Base-by-base conservation (phyloP, 169 alveolate species). In the Plasmodium gaboni region DNA sequence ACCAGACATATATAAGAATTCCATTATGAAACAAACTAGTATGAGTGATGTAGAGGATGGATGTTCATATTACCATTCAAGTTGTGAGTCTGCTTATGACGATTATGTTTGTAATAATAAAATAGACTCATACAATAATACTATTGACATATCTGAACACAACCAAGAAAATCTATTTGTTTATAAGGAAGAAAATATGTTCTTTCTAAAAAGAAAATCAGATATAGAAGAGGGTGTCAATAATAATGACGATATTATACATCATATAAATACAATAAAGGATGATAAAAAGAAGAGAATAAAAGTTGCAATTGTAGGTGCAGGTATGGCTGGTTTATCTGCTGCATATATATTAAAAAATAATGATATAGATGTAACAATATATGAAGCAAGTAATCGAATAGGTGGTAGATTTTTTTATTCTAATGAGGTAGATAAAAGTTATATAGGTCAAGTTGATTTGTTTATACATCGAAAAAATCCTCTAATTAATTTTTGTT, bases 381-480 rank as follows among this genome's bases (percentile, higher is more conserved):
- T 83, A 17, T 83, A 83, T 57, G 91, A 83, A 68, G 91, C 91
- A 26, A 22, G 91, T 15, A 83, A 69, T 61, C 1, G 91, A 68
- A 42, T 83, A 53, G 91, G 91, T 15, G 91, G 91, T 5, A 83
- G 68, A 10, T 83, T 28, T 83, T n/a, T 68, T 17, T 68, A 17
- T 44, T 83, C 91, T 10, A 38, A 44, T 2, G 42, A 57, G 53
- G 13, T 13, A 10, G 32, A 38, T 38, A 83, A 83, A 19, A 68
- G 48, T 19, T 83, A 68, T 60, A 2, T 83, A 55, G 91, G 91
- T 9, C 85, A 83, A 57, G 44, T 83, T 1, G 53, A 83, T 19
- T 61, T 69, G 1, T 28, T 28, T 51, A 55, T 67, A 12, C 57
- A 48, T 68, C 17, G 80, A 15, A 83, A 83, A 4, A 83, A 83